Base-by-base conservation (phyloP, 768 basidiomycete genomes). In the Mrakia gelida region DNA sequence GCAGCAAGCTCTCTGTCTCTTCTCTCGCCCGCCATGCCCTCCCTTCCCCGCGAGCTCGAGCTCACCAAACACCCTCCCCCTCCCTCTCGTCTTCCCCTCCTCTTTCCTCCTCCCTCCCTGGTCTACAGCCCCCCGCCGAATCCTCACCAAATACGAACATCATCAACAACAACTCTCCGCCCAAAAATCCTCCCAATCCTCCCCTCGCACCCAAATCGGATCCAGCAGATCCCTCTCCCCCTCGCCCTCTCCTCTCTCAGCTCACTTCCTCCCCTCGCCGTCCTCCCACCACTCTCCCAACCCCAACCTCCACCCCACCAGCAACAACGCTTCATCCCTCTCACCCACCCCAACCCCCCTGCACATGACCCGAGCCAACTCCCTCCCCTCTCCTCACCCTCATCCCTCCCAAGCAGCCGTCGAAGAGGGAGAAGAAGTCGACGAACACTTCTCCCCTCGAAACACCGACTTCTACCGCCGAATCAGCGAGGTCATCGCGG, bases 81-180 rank as follows among this genome's bases (percentile, higher is more conserved):
- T 38, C 38, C 23, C 16, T 16, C 34, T 16, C n/a, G n/a, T n/a
- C n/a, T n/a, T n/a, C n/a, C n/a, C n/a, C n/a, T n/a, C n/a, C 34
- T 41, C 67, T 23, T 70, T 21, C 38, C 38, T 41, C 21, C 59
- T 59, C 26, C 23, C 67, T 45, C 67, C 67, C 43, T 23, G 26
- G 16, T 41, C 21, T 65, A 41, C 67, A 70, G 67, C 38, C 38
- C 67, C 38, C 7, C 67, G 67, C 8, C 34, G 67, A 38, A 70
- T 70, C 26, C 67, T 70, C 2, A 70, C 67, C 15, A 70, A 70
- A 30, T 70, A 70, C 67, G 67, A 70, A 41, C 41, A 70, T n/a
- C 67, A 70, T 11, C 38, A 70, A 59, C 59, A n/a, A 26, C 59
- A 59, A n/a, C 59, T 59, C 59, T 59, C 34, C 41, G 21, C 67